Evolutionary conservation across 129 eudicot genomes (phyloP).

Genomic region (Dittrichia graveolens): DNA sequence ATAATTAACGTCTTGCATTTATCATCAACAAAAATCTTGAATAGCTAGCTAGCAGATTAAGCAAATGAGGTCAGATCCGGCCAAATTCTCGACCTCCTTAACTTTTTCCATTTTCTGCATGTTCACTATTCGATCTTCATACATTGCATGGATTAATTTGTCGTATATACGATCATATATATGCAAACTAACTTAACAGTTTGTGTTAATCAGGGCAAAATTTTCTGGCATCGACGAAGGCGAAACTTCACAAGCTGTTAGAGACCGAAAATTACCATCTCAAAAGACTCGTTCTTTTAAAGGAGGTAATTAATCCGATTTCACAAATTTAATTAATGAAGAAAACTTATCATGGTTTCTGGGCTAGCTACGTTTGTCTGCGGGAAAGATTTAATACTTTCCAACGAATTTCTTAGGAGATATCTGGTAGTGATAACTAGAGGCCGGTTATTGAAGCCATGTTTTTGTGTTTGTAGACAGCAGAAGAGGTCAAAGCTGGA

Average conservation of each 20-base stretch:
- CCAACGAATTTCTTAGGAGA: no score
- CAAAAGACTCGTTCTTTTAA: conserved; percentile 57
- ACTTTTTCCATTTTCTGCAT: background rate
- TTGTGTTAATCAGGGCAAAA: conserved; percentile 49
- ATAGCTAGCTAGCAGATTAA: conserved; percentile 37
- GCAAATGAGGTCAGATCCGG: conserved; percentile 63
- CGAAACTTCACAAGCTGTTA: conserved; percentile 39
- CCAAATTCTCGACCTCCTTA: no score
- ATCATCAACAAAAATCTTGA: background rate
- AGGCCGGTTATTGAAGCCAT: background rate
- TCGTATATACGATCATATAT: background rate
- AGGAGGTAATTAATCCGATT: conserved; percentile 45
- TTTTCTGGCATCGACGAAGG: conserved; percentile 47
- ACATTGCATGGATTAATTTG: background rate
- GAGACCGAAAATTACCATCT: conserved; percentile 46
- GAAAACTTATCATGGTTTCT: no score
- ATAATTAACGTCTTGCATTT: conserved; percentile 16
- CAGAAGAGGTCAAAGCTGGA: conserved; percentile 62
- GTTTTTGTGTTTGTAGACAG: conserved; percentile 40
- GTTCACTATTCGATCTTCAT: background rate
- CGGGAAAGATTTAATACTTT: background rate
- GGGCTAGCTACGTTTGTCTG: no score
- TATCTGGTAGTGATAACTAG: background rate
- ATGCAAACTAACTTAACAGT: background rate
- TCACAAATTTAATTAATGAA: no score